Conservation (phyloP, 1,284 basidiomycete species). For the Ustilago shanxiensis region DNA sequence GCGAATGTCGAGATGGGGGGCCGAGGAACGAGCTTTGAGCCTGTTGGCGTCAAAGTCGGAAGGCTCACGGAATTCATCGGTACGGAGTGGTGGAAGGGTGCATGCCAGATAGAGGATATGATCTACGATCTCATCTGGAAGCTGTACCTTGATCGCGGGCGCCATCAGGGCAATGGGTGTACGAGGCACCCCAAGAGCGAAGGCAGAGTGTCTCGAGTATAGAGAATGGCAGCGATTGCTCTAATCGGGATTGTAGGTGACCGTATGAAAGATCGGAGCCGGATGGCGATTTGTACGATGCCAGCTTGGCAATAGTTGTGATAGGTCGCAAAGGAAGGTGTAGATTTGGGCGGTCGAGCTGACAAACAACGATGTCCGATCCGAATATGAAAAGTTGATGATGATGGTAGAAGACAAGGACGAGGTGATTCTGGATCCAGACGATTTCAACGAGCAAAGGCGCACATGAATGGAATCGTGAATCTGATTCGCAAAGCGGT, state of each 20-base stretch:
- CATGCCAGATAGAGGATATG: constrained; percentile 55
- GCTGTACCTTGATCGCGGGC: constrained; percentile 27
- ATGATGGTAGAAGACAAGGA: background rate
- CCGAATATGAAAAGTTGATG: background rate
- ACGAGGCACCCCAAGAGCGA: constrained; percentile 3
- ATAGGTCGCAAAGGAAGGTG: background rate
- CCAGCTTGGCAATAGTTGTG: background rate
- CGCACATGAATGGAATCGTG: background rate
- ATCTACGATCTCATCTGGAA: constrained; percentile 57
- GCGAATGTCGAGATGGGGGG: constrained; percentile 47
- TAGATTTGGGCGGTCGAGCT: too few relatives aligned
- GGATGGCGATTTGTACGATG: background rate
- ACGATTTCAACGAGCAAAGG: background rate
- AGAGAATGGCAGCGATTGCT: background rate
- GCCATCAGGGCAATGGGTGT: constrained; percentile 11
- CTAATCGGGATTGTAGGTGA: background rate
- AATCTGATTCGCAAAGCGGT: background rate
- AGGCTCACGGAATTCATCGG: constrained; percentile 37
- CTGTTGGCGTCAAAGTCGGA: constrained; percentile 42
- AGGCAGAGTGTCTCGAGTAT: background rate
- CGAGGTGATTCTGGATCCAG: background rate
- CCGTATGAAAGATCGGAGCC: background rate
- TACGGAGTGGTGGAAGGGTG: constrained; percentile 41
- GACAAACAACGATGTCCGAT: background rate
- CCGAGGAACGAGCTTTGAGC: constrained; percentile 45